Base-by-base conservation (phyloP, 306 rosid genomes). In the Gleditsia sinensis region DNA sequence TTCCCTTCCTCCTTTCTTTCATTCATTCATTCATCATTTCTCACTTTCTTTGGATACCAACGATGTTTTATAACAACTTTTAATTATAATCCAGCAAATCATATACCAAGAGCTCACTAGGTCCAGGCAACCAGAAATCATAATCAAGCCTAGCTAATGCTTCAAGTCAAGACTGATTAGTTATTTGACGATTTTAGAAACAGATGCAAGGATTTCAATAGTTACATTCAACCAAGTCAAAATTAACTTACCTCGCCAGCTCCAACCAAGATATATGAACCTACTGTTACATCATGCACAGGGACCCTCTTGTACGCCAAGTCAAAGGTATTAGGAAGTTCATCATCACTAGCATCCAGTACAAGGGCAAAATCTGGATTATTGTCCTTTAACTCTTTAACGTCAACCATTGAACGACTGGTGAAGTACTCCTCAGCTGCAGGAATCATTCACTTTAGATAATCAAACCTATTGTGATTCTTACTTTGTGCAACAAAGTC, bases 341-440 rank as follows among this genome's bases (percentile, higher is more conserved):
- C 72, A 65, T 83, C 88, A 65, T 83, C 89, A 72, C 78, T 80
- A 36, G 89, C 81, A 75, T 92, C 96, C 34, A 94, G 91, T 60
- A 92, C 95, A 74, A 94, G 96, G 13, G 86, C 95, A 65, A 86
- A 94, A n/a, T 92, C 99, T 1, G 99, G 99, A 88, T 94, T 40
- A 33, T 89, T 94, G 75, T 94, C 97, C 82, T 92, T 94, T 81
- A 94, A 86, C 77, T 94, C 97, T 59, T 82, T 92, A 56, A 94
- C 99, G 61, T 92, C 99, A 32, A 88, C 86, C 97, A 92, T 83
- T 11, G 99, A 90, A 43, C 92, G 95, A 53, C 94, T 67, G 1
- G 99, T 94, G 87, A 94, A 94, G 78, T 92, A 88, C 83, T 88
- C 99, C 81, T 94, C 99, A 21, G 97, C 99, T 92, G 86, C 81